phyloP scores from a whole-genome alignment of 495 filamentous ascomycete species.

The Aspergillus homomorphus region DNA sequence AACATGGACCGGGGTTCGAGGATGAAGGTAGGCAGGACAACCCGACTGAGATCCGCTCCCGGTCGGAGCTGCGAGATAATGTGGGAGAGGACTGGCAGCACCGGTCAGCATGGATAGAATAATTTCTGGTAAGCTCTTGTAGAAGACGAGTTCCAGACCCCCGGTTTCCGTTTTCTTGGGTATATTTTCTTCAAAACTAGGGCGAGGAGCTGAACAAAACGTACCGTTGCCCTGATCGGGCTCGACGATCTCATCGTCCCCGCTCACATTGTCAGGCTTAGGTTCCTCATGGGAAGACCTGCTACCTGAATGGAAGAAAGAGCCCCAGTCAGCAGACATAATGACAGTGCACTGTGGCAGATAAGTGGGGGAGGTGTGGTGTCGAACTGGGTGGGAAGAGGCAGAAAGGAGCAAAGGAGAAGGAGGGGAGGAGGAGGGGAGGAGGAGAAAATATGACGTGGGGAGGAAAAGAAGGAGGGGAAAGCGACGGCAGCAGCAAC shows the following conservation, averaged over 20 bases:
- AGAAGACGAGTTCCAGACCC: neutral
- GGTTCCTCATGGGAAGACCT: conserved; percentile 53
- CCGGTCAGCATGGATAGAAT: neutral
- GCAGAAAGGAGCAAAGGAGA: conserved; percentile 13
- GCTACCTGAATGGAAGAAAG: conserved; percentile 36
- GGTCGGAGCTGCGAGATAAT: conserved; percentile 97
- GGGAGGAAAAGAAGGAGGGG: conserved; percentile 3
- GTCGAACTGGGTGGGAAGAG: neutral
- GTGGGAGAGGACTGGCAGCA: conserved; percentile 68
- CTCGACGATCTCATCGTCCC: conserved; percentile 77
- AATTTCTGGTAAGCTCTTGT: neutral
- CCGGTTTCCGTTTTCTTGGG: neutral
- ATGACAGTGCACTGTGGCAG: conserved; percentile 8
- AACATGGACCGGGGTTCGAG: conserved; percentile 96
- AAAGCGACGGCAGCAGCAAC: conserved; percentile 7
- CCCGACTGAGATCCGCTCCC: conserved; percentile 90
- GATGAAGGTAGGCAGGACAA: conserved; percentile 96
- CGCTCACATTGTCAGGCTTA: conserved; percentile 35
- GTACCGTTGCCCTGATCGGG: conserved; percentile 59
- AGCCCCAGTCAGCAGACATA: conserved; percentile 37
- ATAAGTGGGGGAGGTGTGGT: neutral
- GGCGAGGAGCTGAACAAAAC: conserved; percentile 9
- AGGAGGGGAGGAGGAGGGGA: conserved; percentile 7
- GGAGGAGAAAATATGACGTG: conserved; percentile 21
- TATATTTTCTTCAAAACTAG: neutral